Evolutionary conservation across 2,329 filamentous ascomycete species (phyloP).

Genomic region (Sporothrix inflata): DNA sequence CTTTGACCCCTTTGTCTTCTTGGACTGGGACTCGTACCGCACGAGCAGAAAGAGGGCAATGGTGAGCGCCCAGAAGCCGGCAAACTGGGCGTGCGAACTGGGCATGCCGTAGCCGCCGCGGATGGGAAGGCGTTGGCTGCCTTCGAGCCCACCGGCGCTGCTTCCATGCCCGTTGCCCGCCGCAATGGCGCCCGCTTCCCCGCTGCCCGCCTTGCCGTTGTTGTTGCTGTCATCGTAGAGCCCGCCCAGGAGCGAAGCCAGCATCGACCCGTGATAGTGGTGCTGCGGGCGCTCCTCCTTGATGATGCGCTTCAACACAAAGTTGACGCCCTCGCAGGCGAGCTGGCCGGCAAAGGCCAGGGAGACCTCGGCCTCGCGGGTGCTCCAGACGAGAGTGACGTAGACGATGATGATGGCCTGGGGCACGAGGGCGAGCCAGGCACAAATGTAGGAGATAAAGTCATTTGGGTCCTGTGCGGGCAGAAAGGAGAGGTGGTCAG

Average conservation of each 20-base stretch:
- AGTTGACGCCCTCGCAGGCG: constrained; percentile 89
- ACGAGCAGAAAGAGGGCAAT: constrained; percentile 82
- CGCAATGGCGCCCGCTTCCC: background rate
- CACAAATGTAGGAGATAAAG: constrained; percentile 81
- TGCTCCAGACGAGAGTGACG: constrained; percentile 85
- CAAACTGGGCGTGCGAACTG: constrained; percentile 90
- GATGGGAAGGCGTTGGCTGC: constrained; percentile 25
- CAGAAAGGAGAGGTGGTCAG: background rate
- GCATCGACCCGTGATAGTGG: constrained; percentile 59
- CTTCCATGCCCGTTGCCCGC: background rate
- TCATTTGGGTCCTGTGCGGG: constrained; percentile 76
- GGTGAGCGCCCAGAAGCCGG: constrained; percentile 86
- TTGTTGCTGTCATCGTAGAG: background rate
- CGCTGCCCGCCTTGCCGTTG: background rate
- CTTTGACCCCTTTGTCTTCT: constrained; percentile 13
- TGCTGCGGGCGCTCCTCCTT: constrained; percentile 86
- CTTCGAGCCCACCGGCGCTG: background rate
- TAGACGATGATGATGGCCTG: constrained; percentile 91
- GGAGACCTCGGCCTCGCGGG: constrained; percentile 84
- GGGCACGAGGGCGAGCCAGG: constrained; percentile 91
- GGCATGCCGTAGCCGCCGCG: constrained; percentile 89
- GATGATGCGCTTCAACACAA: constrained; percentile 83
- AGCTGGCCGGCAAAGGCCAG: constrained; percentile 93
- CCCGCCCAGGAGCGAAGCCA: constrained; percentile 17
- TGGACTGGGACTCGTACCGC: constrained; percentile 64